Conservation (phyloP, 2,329 filamentous ascomycete species). For the Xylariaceae sp. region DNA sequence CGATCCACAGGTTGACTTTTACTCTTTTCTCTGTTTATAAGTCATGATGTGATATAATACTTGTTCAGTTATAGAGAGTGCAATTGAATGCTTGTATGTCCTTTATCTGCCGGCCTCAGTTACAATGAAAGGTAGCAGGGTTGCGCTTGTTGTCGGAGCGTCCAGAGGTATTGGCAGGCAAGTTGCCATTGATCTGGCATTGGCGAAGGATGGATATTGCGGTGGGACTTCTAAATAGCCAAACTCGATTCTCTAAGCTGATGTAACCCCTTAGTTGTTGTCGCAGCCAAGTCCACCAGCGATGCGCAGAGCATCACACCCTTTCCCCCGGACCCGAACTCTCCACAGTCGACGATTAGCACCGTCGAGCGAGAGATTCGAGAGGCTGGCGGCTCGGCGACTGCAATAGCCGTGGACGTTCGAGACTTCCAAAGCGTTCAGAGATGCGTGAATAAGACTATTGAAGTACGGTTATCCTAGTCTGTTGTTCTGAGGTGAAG, state of each 20-base stretch:
- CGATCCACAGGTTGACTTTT: too few relatives aligned
- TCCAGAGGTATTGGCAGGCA: constrained; percentile 83
- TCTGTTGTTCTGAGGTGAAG: not conserved
- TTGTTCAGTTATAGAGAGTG: too few relatives aligned
- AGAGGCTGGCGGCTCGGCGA: constrained; percentile 66
- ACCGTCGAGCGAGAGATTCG: constrained; percentile 79
- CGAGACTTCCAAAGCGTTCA: constrained; percentile 67
- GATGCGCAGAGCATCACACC: constrained; percentile 60
- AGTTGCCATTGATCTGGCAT: constrained; percentile 77
- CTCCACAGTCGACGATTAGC: constrained; percentile 74
- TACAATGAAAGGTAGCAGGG: constrained; percentile 47
- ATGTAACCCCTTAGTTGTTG: constrained; percentile 65
- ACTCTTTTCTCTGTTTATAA: too few relatives aligned
- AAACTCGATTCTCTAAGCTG: not conserved
- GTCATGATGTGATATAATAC: too few relatives aligned
- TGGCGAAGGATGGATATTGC: constrained; percentile 72
- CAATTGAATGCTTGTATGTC: too few relatives aligned
- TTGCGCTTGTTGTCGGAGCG: constrained; percentile 76
- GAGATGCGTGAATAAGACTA: constrained; percentile 62
- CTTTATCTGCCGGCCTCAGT: not conserved
- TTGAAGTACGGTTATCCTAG: constrained; percentile 46
- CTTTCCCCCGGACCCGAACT: constrained; percentile 81
- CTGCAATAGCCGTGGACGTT: constrained; percentile 73
- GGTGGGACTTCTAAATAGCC: constrained; percentile 53
- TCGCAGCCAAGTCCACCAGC: constrained; percentile 77